Conservation (phyloP, 164 flowering plant species). For the Stephania yunnanensis region DNA sequence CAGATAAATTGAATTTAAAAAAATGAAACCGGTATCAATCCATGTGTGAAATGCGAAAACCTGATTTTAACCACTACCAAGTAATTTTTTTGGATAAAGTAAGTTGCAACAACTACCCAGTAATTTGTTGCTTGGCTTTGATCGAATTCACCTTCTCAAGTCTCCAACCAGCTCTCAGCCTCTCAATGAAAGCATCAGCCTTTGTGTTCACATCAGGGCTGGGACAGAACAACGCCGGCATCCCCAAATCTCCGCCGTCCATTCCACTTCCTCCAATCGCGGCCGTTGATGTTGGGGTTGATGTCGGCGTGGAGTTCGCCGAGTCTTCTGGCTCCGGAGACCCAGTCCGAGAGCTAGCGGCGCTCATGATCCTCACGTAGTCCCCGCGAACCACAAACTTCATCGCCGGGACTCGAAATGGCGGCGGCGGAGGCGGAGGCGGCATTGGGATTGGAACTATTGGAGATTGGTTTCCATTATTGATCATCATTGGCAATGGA, state of each 20-base stretch:
- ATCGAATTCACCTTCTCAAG: slow-evolving; percentile 71
- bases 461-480: slow-evolving; percentile 42
- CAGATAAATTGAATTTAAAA: not conserved
- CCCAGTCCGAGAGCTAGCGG: slow-evolving; percentile 36
- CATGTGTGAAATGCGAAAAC: not conserved
- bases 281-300: not conserved
- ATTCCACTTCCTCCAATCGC: not conserved
- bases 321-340: slow-evolving; percentile 45
- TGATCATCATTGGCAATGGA: slow-evolving; percentile 42
- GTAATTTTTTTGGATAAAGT: not conserved
- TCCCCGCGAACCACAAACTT: slow-evolving; percentile 35
- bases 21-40: not conserved
- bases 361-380: slow-evolving; percentile 39
- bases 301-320: slow-evolving; percentile 8
- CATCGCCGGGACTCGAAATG: slow-evolving; percentile 41
- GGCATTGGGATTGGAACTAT: slow-evolving; percentile 34
- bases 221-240: slow-evolving; percentile 44
- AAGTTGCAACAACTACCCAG: slow-evolving; percentile 7
- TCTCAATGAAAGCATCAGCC: slow-evolving; percentile 80
- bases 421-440: slow-evolving; percentile 70
- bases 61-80: not conserved
- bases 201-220: slow-evolving; percentile 78
- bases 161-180: slow-evolving; percentile 56
- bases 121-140: slow-evolving; percentile 25
- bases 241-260: slow-evolving; percentile 18